Conservation (phyloP, 139 green algal genomes). For the Volvox reticuliferus region DNA sequence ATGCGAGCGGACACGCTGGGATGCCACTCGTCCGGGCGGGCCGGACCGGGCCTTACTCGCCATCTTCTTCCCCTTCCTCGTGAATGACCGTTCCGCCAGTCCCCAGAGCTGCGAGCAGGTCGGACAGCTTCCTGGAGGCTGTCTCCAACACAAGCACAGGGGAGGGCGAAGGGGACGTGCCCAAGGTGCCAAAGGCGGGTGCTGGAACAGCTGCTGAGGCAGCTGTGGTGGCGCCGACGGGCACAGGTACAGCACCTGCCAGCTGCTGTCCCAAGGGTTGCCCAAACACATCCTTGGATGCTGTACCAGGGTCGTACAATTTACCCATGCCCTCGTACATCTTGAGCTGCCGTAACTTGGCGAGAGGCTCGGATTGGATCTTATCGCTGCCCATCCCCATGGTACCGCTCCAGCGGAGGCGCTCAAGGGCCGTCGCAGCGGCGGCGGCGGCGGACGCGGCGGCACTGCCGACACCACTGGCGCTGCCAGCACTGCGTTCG, state of each 20-base stretch:
- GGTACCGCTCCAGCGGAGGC: neutral
- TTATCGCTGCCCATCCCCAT: neutral
- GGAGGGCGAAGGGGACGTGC: neutral
- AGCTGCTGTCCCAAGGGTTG: neutral
- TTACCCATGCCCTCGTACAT: neutral
- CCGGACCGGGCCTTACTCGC: neutral
- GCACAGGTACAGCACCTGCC: too few relatives aligned
- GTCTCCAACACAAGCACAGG: neutral
- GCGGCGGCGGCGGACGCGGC: neutral
- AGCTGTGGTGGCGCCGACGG: neutral
- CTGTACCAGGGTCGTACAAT: neutral
- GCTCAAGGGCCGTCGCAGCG: neutral
- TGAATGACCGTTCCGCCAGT: neutral
- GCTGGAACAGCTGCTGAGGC: neutral
- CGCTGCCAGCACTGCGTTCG: neutral
- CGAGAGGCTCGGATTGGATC: slow-evolving; percentile 6
- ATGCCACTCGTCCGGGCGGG: neutral
- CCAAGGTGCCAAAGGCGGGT: neutral
- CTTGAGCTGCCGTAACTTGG: neutral
- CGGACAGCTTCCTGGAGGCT: neutral
- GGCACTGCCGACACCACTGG: neutral
- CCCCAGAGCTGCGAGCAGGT: neutral
- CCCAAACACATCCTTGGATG: neutral
- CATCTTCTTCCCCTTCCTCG: neutral
- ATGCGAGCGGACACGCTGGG: too few relatives aligned